Conservation (phyloP, 345 rosid genomes). For the Syzygium aqueum region DNA sequence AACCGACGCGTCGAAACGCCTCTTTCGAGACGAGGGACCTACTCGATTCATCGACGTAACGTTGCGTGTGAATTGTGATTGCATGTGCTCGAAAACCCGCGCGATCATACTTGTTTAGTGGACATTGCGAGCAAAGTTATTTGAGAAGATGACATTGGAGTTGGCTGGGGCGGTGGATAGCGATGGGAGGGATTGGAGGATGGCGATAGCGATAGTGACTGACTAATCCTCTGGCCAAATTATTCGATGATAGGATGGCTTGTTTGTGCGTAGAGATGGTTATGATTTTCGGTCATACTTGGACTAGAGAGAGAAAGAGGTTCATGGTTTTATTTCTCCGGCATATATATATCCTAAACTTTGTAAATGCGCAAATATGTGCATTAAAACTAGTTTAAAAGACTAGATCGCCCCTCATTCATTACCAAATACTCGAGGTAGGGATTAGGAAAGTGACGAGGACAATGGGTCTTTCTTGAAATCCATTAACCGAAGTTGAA, state of each 20-base stretch:
- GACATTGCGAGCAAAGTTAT: too few relatives aligned
- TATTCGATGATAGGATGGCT: too few relatives aligned
- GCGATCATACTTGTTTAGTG: accelerated
- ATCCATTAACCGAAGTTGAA: too few relatives aligned
- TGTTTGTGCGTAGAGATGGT: background rate
- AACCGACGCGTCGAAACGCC: accelerated
- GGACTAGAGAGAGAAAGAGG: background rate
- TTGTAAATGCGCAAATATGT: too few relatives aligned
- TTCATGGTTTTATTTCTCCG: background rate
- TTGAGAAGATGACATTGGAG: background rate
- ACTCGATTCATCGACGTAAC: background rate
- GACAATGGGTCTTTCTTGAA: background rate
- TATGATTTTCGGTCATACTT: background rate
- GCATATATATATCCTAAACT: too few relatives aligned
- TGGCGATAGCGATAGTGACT: background rate
- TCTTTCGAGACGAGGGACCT: background rate
- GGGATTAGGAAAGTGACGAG: background rate
- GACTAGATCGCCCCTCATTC: background rate
- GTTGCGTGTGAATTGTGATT: background rate
- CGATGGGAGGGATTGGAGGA: background rate
- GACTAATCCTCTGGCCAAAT: background rate
- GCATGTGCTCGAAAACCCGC: too few relatives aligned
- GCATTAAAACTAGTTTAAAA: background rate
- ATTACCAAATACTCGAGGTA: accelerated
- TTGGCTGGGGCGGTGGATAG: background rate